Evolutionary conservation across 2,329 filamentous ascomycete genomes (phyloP).

Genomic region (Microdochium bolleyi): DNA sequence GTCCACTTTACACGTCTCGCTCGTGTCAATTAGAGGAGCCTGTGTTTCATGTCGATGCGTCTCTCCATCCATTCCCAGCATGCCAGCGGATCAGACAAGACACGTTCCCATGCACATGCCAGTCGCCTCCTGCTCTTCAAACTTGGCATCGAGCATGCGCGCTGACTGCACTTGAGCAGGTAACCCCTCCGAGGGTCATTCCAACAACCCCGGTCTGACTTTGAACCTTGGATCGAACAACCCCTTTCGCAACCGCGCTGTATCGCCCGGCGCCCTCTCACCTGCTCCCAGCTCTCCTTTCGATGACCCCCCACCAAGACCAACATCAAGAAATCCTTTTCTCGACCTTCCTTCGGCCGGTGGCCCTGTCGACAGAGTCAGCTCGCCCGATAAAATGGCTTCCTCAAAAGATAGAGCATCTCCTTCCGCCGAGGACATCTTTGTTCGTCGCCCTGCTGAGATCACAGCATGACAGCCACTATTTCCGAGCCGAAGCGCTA

Average conservation of each 20-base stretch:
- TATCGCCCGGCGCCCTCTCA: constrained; percentile 42
- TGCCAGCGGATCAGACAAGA: background rate
- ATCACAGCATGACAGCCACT: constrained; percentile 2
- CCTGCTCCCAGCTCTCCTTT: constrained; percentile 46
- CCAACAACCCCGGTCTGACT: constrained; percentile 40
- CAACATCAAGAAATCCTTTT: constrained; percentile 69
- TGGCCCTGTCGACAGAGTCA: constrained; percentile 19
- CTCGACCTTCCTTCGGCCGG: constrained; percentile 45
- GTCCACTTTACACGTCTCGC: background rate
- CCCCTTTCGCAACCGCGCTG: constrained; percentile 67
- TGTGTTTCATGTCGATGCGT: background rate
- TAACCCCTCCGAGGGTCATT: constrained; percentile 23
- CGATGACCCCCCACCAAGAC: constrained; percentile 51
- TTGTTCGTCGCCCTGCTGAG: constrained; percentile 50
- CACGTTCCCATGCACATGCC: background rate
- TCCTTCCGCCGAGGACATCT: constrained; percentile 61
- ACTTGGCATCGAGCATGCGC: background rate
- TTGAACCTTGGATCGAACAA: constrained; percentile 75
- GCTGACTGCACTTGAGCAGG: background rate
- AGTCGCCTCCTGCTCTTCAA: background rate
- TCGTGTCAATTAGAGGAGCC: background rate
- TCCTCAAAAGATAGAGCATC: constrained; percentile 36
- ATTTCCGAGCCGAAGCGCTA: background rate
- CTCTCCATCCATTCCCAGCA: background rate
- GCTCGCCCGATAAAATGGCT: constrained; percentile 41